Evolutionary conservation across 805 yeast genomes (phyloP).

Genomic region (Hemisphaericaspora nanyangensis): DNA sequence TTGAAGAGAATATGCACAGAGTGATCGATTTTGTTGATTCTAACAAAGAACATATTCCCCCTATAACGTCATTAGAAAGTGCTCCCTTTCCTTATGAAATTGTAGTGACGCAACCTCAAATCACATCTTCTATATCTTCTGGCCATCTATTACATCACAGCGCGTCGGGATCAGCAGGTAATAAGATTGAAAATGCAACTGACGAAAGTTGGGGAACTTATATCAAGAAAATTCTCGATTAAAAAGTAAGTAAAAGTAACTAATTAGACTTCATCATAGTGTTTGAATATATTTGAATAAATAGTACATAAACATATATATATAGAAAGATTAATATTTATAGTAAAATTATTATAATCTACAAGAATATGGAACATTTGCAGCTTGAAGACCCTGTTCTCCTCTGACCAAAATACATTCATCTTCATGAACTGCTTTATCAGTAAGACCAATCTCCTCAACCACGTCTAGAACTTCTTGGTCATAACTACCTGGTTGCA

Average conservation of each 20-base stretch:
- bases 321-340: too few relatives aligned
- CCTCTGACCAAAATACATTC: constrained; percentile 75
- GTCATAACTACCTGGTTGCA: constrained; percentile 79
- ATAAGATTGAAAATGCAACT: constrained; percentile 10
- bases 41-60: constrained; percentile 68
- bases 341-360: too few relatives aligned
- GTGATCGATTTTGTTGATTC: constrained; percentile 52
- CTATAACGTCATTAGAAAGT: constrained; percentile 61
- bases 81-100: constrained; percentile 57
- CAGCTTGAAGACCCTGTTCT: constrained; percentile 42
- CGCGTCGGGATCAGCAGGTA: constrained; percentile 7
- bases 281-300: too few relatives aligned
- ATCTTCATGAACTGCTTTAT: constrained; percentile 42
- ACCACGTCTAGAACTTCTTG: constrained; percentile 43
- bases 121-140: too few relatives aligned
- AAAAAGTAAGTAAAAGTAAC: constrained; percentile 4
- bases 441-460: constrained; percentile 28
- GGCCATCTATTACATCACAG: too few relatives aligned
- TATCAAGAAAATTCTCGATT: constrained; percentile 41
- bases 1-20: constrained; percentile 37
- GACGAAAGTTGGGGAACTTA: constrained; percentile 41
- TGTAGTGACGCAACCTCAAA: constrained; percentile 19
- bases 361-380: constrained; percentile 32
- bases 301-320: too few relatives aligned
- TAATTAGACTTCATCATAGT: too few relatives aligned